Conservation (phyloP, 257 asterid species). For the Plantago ovata region DNA sequence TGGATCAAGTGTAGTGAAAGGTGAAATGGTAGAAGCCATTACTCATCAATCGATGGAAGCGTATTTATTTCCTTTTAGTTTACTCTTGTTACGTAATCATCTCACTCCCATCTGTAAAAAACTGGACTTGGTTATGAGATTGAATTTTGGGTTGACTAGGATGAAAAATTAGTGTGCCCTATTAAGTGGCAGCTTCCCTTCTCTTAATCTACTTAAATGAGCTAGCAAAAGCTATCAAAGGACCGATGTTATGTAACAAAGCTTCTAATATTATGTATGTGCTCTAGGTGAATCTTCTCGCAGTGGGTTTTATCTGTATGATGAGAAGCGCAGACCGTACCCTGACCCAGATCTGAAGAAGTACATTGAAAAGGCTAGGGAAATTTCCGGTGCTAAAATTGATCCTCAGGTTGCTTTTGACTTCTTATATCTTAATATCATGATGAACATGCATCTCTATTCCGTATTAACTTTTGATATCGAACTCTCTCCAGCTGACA, state of each 20-base stretch:
- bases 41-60: too few species aligned
- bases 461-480: neutral
- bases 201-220: neutral
- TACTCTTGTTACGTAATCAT: too few species aligned
- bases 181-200: too few species aligned
- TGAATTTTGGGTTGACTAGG: too few species aligned
- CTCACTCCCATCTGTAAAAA: too few species aligned
- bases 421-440: constrained; percentile 8
- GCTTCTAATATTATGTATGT: constrained; percentile 15
- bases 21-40: too few species aligned
- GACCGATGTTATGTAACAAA: neutral
- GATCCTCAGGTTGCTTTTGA: constrained; percentile 67
- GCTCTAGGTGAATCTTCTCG: constrained; percentile 74
- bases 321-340: constrained; percentile 76
- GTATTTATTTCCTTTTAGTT: too few species aligned
- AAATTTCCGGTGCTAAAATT: constrained; percentile 63
- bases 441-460: neutral
- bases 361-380: constrained; percentile 73
- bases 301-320: constrained; percentile 72
- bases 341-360: constrained; percentile 88
- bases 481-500: constrained; percentile 38
- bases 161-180: too few species aligned
- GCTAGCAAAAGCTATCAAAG: neutral
- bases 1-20: too few species aligned
- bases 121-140: too few species aligned